Base-by-base conservation (phyloP, 306 rosid species). In the Gastrolobium villosum region DNA sequence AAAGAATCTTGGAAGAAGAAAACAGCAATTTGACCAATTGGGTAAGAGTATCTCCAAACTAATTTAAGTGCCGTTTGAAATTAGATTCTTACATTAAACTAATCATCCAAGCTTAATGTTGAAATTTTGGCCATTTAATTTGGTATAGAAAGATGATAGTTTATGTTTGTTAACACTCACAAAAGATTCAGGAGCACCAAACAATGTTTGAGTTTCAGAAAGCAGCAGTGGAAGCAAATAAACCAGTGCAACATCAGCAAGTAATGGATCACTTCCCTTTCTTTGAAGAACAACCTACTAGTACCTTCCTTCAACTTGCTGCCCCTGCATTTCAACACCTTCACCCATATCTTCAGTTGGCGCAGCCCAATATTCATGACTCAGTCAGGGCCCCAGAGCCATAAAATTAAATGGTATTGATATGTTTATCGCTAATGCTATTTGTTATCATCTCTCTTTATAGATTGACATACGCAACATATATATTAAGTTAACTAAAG, bases 1-100 rank as follows among this genome's bases (percentile, higher is more conserved):
- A 82, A 72, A 82, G 82, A 82, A 75, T 87, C 13, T 74, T 84
- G 87, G 89, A 85, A 77, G 88, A 89, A 2, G 93, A 91, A 71
- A 91, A 93, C 69, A 77, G 30, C 39, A 85, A 84, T 50, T 72
- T 93, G 62, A 84, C 81, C 69, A 86, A 77, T 48, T 77, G 87
- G 91, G 98, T 93, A 77, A 88, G 88, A 66, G 32, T 0, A 4
- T 55, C 7, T 49, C 13, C 45, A 62, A 30, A 5, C 2, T 37
- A 5, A n/a, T 34, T 11, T 53, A 35, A 26, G 31, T 68, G 13
- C 34, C n/a, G 4, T 14, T 10, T 59, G 7, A 5, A 61, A 20
- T 20, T 20, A 20, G 26, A 45, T 65, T 35, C 35, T 10, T 28
- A 40, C 4, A 70, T 50, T 13, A 44, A 49, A 10, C 2, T 14